Percentiles rank a stretch among this genome's conserved stretches.
phyloP scores from a whole-genome alignment of 176 grass and related monocot genomes.

The Rhynchospora pubera region DNA sequence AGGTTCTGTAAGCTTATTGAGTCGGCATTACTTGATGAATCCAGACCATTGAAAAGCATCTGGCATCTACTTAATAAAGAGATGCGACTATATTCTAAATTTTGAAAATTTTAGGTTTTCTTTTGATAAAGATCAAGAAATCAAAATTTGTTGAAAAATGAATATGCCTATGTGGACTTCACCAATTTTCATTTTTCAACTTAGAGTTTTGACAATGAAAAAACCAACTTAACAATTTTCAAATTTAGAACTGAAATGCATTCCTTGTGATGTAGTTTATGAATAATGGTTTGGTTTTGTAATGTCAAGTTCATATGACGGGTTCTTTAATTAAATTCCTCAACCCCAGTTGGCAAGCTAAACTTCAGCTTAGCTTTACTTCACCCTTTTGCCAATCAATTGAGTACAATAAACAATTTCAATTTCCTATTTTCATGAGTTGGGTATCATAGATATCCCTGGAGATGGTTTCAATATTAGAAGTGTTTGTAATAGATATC shows the following conservation, averaged over 20 bases:
- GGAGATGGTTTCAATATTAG: not conserved
- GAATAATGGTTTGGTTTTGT: not conserved
- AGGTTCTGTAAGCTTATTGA: slow-evolving; percentile 16
- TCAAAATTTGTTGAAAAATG: not conserved
- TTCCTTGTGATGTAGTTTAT: not conserved
- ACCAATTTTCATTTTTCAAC: not conserved
- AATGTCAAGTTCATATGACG: not conserved
- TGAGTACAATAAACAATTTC: slow-evolving; percentile 17
- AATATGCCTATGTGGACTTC: not conserved
- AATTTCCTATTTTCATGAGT: not conserved
- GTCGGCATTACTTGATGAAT: slow-evolving; percentile 11
- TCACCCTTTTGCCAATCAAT: not conserved
- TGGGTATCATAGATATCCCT: not conserved
- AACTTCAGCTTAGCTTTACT: slow-evolving; percentile 3
- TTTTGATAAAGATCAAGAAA: not conserved
- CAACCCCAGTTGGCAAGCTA: not conserved
- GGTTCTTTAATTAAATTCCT: not conserved
- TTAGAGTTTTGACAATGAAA: not conserved
- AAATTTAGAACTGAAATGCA: not conserved
- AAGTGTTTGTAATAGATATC: not conserved
- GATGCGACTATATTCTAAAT: not conserved
- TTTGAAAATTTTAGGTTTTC: not conserved
- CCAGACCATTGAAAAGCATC: slow-evolving; percentile 8
- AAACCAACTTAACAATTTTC: not conserved
- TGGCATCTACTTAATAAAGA: slow-evolving; percentile 23